Evolutionary conservation across 1,284 basidiomycete genomes (phyloP).

Genomic region (Sutorius eximius): DNA sequence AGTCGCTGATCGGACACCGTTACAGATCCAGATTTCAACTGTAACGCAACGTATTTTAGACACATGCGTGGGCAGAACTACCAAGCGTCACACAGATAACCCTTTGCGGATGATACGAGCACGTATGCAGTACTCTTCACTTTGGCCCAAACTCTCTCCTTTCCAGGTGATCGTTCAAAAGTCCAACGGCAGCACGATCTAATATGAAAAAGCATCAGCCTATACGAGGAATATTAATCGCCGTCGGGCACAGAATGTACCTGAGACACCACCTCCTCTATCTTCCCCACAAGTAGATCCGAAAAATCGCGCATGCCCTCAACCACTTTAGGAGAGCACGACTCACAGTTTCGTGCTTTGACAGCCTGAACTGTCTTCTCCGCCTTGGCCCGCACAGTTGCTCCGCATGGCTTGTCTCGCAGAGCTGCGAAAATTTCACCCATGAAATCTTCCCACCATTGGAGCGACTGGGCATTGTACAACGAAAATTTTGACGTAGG

Average conservation of each 20-base stretch:
- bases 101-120: not conserved
- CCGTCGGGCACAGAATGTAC: not conserved
- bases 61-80: not conserved
- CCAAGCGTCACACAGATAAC: not conserved
- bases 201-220: not conserved
- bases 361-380: slow-evolving; percentile 8
- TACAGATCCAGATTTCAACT: not conserved
- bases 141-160: not conserved
- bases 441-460: slow-evolving; percentile 21
- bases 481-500: not conserved
- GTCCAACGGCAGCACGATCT: slow-evolving; percentile 1
- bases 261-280: slow-evolving; percentile 16
- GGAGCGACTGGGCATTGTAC: not conserved
- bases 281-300: slow-evolving; percentile 11
- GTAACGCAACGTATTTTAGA: not conserved
- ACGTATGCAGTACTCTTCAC: not conserved
- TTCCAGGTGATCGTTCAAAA: not conserved
- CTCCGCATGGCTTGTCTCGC: slow-evolving; percentile 16
- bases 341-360: slow-evolving; percentile 1
- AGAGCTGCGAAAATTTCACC: slow-evolving; percentile 3
- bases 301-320: slow-evolving; percentile 19
- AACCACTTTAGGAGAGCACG: slow-evolving; percentile 6
- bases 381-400: slow-evolving; percentile 2
- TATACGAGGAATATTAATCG: not conserved
- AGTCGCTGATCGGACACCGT: too few relatives aligned